Conservation (phyloP, 2,329 filamentous ascomycete species). For the Claviceps arundinis region DNA sequence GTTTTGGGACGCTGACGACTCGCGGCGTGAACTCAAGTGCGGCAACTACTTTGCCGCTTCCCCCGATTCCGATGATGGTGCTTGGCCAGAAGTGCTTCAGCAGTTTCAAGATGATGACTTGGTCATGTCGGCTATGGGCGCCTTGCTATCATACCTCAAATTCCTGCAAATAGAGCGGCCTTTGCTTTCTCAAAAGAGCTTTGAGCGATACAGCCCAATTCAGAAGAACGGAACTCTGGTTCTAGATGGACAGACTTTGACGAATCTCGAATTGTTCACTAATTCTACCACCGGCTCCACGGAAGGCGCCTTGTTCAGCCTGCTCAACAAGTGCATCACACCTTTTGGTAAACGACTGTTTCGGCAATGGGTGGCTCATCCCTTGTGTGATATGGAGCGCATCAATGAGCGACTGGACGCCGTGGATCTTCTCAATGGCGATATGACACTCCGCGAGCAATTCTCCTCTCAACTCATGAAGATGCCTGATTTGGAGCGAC, state of each 20-base stretch:
- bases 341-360: conserved; percentile 95
- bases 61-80: conserved; percentile 40
- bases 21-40: conserved; percentile 66
- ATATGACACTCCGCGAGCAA: conserved; percentile 66
- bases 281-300: conserved; percentile 79
- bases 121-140: conserved; percentile 83
- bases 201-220: conserved; percentile 85
- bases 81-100: conserved; percentile 64
- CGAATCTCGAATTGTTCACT: conserved; percentile 94
- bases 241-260: conserved; percentile 87
- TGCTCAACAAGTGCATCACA: conserved; percentile 89
- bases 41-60: conserved; percentile 64
- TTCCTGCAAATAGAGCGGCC: conserved; percentile 80
- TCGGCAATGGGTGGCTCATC: conserved; percentile 94
- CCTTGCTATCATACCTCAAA: conserved; percentile 73
- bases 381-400: conserved; percentile 68
- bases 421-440: conserved; percentile 81
- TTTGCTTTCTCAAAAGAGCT: conserved; percentile 79
- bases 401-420: conserved; percentile 93
- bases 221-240: conserved; percentile 80
- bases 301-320: conserved; percentile 77
- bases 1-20: conserved; percentile 79
- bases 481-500: conserved; percentile 84
- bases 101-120: conserved; percentile 66
- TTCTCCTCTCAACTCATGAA: conserved; percentile 81